Conservation (phyloP, 768 basidiomycete genomes). For the Phylloporus arenicola region DNA sequence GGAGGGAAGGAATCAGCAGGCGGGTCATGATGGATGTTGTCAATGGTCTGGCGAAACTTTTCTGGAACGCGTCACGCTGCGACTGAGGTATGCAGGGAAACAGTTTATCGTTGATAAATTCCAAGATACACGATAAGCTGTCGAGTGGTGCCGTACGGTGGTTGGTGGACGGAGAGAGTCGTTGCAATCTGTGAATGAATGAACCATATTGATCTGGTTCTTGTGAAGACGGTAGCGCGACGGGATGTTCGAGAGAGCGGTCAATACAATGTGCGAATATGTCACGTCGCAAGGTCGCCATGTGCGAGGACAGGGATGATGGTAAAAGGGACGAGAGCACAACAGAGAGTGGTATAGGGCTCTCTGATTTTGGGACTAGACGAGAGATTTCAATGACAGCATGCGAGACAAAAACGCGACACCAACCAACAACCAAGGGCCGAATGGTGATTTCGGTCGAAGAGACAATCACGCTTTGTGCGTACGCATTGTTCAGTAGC, state of each 20-base stretch:
- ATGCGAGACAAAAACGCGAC: constrained; percentile 27
- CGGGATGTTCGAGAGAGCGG: constrained; percentile 48
- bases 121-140: constrained; percentile 51
- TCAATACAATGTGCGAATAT: constrained; percentile 56
- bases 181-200: constrained; percentile 43
- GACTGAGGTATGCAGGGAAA: constrained; percentile 50
- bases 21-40: constrained; percentile 57
- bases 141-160: constrained; percentile 40
- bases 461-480: constrained; percentile 50
- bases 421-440: constrained; percentile 45
- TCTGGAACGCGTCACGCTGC: constrained; percentile 44
- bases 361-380: constrained; percentile 54
- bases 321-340: constrained; percentile 57
- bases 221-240: constrained; percentile 35
- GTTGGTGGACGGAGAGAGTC: constrained; percentile 38
- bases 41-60: constrained; percentile 55
- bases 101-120: constrained; percentile 58
- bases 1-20: constrained; percentile 65
- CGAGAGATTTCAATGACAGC: not conserved
- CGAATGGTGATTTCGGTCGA: constrained; percentile 46
- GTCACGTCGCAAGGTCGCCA: constrained; percentile 63
- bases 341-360: constrained; percentile 45
- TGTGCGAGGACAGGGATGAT: constrained; percentile 47
- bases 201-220: constrained; percentile 30
- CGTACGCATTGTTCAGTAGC: constrained; percentile 64